phyloP scores from a whole-genome alignment of 1,284 basidiomycete genomes.

The Tranzscheliella williamsii region DNA sequence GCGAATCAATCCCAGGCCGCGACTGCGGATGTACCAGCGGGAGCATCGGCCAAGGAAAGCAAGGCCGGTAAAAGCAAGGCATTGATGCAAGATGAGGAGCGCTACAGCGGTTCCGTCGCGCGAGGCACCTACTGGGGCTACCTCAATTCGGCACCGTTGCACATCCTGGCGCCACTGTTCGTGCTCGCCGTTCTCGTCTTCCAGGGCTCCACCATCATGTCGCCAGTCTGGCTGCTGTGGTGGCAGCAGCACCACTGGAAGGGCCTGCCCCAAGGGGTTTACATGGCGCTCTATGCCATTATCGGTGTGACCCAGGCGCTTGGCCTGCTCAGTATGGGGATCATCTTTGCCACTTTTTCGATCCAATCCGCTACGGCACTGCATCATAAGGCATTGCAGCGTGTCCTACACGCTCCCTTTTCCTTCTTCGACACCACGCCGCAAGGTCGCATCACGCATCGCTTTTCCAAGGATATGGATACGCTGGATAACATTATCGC shows the following conservation, averaged over 20 bases:
- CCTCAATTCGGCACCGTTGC: conserved; percentile 69
- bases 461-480: conserved; percentile 75
- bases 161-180: conserved; percentile 68
- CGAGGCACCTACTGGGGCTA: conserved; percentile 71
- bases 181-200: conserved; percentile 68
- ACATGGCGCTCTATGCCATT: conserved; percentile 73
- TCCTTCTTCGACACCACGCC: conserved; percentile 83
- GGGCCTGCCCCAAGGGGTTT: conserved; percentile 65
- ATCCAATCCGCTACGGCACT: conserved; percentile 71
- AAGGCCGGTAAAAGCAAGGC: conserved; percentile 36
- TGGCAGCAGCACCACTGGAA: conserved; percentile 68
- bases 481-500: conserved; percentile 76
- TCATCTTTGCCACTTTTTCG: conserved; percentile 68
- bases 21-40: conserved; percentile 21
- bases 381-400: conserved; percentile 67
- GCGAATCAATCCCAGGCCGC: conserved; percentile 42
- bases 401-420: conserved; percentile 71
- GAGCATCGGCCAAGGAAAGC: conserved; percentile 27
- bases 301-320: conserved; percentile 68
- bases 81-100: conserved; percentile 54
- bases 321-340: conserved; percentile 69
- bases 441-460: conserved; percentile 81
- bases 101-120: conserved; percentile 57
- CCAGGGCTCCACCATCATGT: conserved; percentile 67
- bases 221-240: conserved; percentile 62